Evolutionary conservation across 257 asterid species (phyloP).

Genomic region (Perilla frutescens): DNA sequence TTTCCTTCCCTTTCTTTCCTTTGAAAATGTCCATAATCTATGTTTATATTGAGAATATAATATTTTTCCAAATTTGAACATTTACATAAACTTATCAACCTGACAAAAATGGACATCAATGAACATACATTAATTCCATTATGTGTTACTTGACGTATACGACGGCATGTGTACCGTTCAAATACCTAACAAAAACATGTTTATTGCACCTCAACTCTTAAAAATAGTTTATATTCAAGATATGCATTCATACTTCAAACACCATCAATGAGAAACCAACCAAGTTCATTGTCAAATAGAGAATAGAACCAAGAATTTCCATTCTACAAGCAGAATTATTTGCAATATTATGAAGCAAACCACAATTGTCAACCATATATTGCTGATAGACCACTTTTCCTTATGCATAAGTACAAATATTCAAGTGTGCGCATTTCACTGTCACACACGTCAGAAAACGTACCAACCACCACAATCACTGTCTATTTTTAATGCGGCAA

Average conservation of each 20-base stretch:
- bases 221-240: background rate
- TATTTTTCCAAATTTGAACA: background rate
- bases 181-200: background rate
- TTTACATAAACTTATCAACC: background rate
- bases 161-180: background rate
- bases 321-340: conserved; percentile 2
- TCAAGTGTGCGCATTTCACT: background rate
- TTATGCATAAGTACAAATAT: conserved; percentile 14
- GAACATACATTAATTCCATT: conserved; percentile 14
- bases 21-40: background rate
- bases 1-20: background rate
- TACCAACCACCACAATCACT: conserved; percentile 23
- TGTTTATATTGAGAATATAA: background rate
- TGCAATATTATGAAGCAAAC: background rate
- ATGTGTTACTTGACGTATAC: background rate
- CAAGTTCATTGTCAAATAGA: background rate
- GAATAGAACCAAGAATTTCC: background rate
- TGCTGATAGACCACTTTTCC: background rate
- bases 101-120: background rate
- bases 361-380: conserved; percentile 7
- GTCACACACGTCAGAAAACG: conserved; percentile 13
- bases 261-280: conserved; percentile 3
- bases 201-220: background rate
- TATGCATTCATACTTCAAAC: conserved; percentile 1
- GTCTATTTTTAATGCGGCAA: conserved; percentile 16